phyloP scores from a whole-genome alignment of 371 early-diverging fungal genomes.

The Quaeritorhiza haematococci region DNA sequence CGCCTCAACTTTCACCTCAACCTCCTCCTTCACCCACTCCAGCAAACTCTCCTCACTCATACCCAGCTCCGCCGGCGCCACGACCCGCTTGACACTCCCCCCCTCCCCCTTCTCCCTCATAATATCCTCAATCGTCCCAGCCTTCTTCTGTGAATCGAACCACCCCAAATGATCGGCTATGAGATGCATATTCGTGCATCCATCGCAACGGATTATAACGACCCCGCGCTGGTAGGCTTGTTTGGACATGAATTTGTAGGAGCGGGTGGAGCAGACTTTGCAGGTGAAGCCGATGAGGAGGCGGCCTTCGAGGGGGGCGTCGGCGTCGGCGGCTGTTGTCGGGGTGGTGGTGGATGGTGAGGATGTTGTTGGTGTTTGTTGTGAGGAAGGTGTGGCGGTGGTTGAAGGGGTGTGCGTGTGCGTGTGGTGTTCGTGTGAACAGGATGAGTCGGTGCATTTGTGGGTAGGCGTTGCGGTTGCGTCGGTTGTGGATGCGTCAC shows the following conservation, averaged over 20 bases:
- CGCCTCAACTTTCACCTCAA: neutral
- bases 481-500: too few species aligned
- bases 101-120: conserved; percentile 66
- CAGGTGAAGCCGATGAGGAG: conserved; percentile 90
- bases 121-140: conserved; percentile 77
- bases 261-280: conserved; percentile 80
- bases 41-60: conserved; percentile 4
- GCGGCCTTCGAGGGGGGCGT: conserved; percentile 50
- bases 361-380: too few species aligned
- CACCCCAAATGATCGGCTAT: conserved; percentile 95
- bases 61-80: conserved; percentile 18
- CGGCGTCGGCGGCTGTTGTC: too few species aligned
- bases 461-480: too few species aligned
- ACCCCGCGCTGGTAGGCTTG: conserved; percentile 85
- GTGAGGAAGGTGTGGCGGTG: too few species aligned
- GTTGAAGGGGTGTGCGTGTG: too few species aligned
- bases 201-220: conserved; percentile 87
- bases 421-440: too few species aligned
- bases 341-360: too few species aligned
- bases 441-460: too few species aligned
- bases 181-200: conserved; percentile 85
- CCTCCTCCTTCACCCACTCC: neutral
- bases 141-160: conserved; percentile 45
- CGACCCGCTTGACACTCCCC: conserved; percentile 50
- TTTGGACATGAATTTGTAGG: conserved; percentile 86